Base-by-base conservation (phyloP, 1,284 basidiomycete genomes). In the Ustilago lituana region DNA sequence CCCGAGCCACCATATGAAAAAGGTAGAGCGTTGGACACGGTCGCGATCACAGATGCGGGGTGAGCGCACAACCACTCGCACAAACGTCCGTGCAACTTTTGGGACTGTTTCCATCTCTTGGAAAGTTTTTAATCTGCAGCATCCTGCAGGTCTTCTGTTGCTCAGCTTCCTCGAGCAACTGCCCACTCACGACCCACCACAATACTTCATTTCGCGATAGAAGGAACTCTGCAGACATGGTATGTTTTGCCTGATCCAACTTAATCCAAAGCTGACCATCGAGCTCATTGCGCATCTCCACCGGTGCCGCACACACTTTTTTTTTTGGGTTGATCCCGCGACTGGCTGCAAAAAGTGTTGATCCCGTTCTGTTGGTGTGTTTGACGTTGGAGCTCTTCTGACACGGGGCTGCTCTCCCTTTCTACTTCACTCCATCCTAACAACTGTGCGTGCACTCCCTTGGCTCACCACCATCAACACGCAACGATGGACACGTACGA, bases 101-200 rank as follows among this genome's bases (percentile, higher is more conserved):
- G 17, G 17, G 9, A 39, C 20, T 39, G 10, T 39, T 33, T 23
- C 15, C 32, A 47, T 31, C 26, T 22, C 36, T 11, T 15, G 19
- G 33, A 32, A 58, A 40, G 48, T 50, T 58, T 57, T 26, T 20
- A 20, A 23, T 26, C 57, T 59, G 57, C 57, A 59, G 49, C 44
- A 22, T 41, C 33, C 27, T 60, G 57, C 49, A 60, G 22, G n/a
- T 43, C 9, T 27, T 26, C 20, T n/a, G n/a, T n/a, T n/a, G n/a
- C 36, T 37, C 22, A 8, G 36, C 17, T 37, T n/a, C 11, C 11
- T 17, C 36, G 12, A 17, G 36, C 2, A 17, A 20, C n/a, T 10
- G 36, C 36, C 22, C 17, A 17, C 12, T 2, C 22, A 8, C 10
- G 17, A 10, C 17, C 17, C 15, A 37, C 14, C n/a, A 37, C 17